These are phyloP conservation scores for Zoysia japonica DNA, from an alignment of 176 grass and related monocot genomes.

Conservation along the genomic window DNA sequence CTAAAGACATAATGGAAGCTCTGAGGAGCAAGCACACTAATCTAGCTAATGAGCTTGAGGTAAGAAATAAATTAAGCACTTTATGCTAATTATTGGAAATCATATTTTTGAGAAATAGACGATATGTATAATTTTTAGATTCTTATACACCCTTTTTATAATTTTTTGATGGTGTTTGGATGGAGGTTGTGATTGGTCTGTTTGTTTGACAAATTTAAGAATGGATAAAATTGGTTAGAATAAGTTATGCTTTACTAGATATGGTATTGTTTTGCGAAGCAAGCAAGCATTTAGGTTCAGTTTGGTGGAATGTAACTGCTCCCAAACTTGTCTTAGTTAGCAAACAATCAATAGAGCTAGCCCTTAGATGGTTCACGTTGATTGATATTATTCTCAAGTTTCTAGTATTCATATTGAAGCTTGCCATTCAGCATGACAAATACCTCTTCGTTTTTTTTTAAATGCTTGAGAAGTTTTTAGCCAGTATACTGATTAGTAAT, in stretches of 20 bases:
- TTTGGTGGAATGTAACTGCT: too few relatives aligned
- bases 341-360: not conserved
- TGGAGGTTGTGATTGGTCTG: not conserved
- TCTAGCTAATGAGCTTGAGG: slow-evolving; percentile 64
- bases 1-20: slow-evolving; percentile 99
- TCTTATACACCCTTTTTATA: slow-evolving; percentile 10
- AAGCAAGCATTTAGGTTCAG: slow-evolving; percentile 6
- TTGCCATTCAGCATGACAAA: not conserved
- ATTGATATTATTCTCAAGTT: not conserved
- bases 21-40: slow-evolving; percentile 91
- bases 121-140: not conserved
- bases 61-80: slow-evolving; percentile 28
- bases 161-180: not conserved
- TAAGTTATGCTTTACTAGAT: not conserved
- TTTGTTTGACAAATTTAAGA: not conserved
- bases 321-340: not conserved
- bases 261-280: slow-evolving; percentile 5
- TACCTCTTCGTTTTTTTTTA: not conserved
- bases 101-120: not conserved
- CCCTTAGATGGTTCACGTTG: not conserved
- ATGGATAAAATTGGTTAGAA: slow-evolving; percentile 7
- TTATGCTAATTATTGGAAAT: not conserved
- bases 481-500: not conserved
- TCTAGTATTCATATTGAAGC: slow-evolving; percentile 16
- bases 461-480: not conserved